Base-by-base conservation (phyloP, 2,329 filamentous ascomycete genomes). In the Cordyceps tenuipes region DNA sequence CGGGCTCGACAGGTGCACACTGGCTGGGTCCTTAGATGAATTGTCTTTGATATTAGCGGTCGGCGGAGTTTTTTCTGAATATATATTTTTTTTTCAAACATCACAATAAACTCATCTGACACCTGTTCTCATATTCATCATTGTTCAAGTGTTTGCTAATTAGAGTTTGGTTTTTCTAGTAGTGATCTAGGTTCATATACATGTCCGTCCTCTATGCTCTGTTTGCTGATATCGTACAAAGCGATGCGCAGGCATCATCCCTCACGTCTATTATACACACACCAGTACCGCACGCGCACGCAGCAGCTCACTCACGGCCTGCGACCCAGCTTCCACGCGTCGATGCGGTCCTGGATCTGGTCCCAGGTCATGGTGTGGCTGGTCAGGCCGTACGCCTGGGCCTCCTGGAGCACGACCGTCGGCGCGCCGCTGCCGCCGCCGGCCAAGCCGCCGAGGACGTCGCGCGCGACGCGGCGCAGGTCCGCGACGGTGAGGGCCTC, bases 361-460 rank as follows among this genome's bases (percentile, higher is more conserved):
- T 88, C 87, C 92, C 94, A 97, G 29, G 80, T 80, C 72, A 95
- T 83, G 36, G 85, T 77, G 66, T 83, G 87, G 64, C 84, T 80
- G 68, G 79, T 85, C 31, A 87, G 79, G 0, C 87, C 87, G 59
- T 87, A 83, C 65, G 89, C 81, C 70, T 92, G 85, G 26, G 91
- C 91, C 76, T 97, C 93, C 78, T 97, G 93, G 68, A 99, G 71
- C 49, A 99, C 93, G 26, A 99, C 91, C 0, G 94, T 99, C 4
- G 94, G 94, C 21, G 90, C 88, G 15, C 94, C 94, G 63, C 86
- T 94, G 3, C 94, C 93, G 0, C 77, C 71, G 1, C 93, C 93
- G 71, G 82, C 70, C 3, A 95, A 87, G 0, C 94, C 94, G 49
- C 87, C 84, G 59, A 97, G 85, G 9, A 99, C 87, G 66, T 84